Evolutionary conservation across 768 basidiomycete species (phyloP).

Genomic region (Macrolepiota dolichaula): DNA sequence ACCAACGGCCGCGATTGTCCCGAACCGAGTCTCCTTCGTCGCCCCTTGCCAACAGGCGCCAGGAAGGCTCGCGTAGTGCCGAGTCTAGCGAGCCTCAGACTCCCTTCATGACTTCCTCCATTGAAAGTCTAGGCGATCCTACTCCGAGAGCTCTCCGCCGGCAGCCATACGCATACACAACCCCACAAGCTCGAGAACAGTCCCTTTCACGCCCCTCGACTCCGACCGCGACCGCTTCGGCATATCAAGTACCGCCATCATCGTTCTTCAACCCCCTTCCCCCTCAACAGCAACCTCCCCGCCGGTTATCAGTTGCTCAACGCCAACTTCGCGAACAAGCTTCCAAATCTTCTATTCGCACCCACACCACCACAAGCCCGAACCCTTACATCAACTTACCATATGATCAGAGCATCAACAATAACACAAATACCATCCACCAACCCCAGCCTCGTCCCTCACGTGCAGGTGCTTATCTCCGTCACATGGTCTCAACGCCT

Average conservation of each 20-base stretch:
- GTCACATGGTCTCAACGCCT: conserved; percentile 67
- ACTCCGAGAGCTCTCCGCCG: conserved; percentile 17
- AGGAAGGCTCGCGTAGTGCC: background rate
- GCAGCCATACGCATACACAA: background rate
- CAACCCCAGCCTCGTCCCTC: conserved; percentile 43
- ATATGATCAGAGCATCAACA: conserved; percentile 6
- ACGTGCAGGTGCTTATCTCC: conserved; percentile 64
- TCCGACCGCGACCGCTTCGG: background rate
- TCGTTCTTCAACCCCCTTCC: background rate
- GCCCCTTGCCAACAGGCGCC: conserved; percentile 23
- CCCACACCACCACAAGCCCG: background rate
- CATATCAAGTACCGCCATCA: background rate
- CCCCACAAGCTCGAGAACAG: background rate
- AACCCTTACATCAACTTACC: background rate
- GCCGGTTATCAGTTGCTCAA: background rate
- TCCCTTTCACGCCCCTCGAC: conserved; percentile 12
- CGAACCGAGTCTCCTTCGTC: conserved; percentile 21
- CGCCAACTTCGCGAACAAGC: conserved; percentile 4
- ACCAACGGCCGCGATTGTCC: conserved; percentile 1
- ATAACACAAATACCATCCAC: conserved; percentile 24
- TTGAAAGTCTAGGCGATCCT: conserved; percentile 28
- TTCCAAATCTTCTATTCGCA: conserved; percentile 2
- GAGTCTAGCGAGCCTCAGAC: conserved; percentile 23
- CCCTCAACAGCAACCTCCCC: background rate
- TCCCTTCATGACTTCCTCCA: conserved; percentile 29